phyloP scores from a whole-genome alignment of 73 alveolate genomes.

The Paramecium pentaurelia region DNA sequence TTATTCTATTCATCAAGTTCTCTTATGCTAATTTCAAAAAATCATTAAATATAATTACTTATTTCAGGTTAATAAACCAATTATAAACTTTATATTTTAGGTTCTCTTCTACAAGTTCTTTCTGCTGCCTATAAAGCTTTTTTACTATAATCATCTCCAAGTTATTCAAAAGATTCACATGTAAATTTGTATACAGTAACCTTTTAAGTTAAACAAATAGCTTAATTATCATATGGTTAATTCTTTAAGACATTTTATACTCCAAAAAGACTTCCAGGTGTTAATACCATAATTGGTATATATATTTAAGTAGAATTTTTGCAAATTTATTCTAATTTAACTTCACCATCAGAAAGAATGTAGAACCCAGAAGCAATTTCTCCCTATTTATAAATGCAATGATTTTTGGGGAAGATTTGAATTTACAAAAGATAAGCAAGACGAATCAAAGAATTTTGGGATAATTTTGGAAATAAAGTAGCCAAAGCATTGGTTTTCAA shows the following conservation, averaged over 20 bases:
- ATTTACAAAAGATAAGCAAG: slow-evolving; percentile 5
- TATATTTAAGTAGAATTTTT: not conserved
- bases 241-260: not conserved
- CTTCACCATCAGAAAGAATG: slow-evolving; percentile 32
- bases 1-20: not conserved
- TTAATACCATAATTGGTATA: not conserved
- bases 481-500: slow-evolving; percentile 16
- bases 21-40: slow-evolving; percentile 22
- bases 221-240: not conserved
- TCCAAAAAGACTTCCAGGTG: slow-evolving; percentile 23
- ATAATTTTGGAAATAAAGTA: not conserved
- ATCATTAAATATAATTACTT: not conserved
- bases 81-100: not conserved
- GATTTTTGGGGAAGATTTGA: not conserved
- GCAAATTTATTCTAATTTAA: not conserved
- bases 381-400: not conserved
- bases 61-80: not conserved
- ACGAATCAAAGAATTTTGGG: slow-evolving; percentile 10
- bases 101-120: not conserved
- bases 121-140: not conserved
- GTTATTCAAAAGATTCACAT: not conserved
- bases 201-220: not conserved
- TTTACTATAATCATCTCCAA: not conserved
- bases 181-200: slow-evolving; percentile 4
- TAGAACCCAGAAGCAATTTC: slow-evolving; percentile 16